Evolutionary conservation across 805 yeast species (phyloP), one percentile per base, ranked within the genome.

Genomic region (Starmerella asiatica): DNA sequence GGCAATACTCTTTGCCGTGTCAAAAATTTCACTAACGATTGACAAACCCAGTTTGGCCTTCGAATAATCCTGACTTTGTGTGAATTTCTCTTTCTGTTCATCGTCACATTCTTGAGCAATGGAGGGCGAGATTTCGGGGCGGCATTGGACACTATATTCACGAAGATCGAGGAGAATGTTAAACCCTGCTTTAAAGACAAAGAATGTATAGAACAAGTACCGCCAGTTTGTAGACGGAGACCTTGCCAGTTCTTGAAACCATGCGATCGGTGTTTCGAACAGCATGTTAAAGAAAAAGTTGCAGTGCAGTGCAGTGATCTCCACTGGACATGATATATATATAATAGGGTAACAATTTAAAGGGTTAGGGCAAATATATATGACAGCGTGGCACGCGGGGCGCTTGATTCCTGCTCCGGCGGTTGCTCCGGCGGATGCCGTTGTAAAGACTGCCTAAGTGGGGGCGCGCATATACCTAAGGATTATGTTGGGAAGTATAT

Each of bases 1-100:
- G 7, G 68, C 68, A 32, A 76, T 52, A 52, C 77, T 79, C 55
- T 77, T 72, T 12, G 70, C 48, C 31, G 78, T 61, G 3, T 69
- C 60, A 52, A 67, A 69, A 12, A 71, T 49, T 21, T 73, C 70
- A 21, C 71, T 58, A 37, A 79, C 58, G 36, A 82, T 64, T 1
- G 77, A 68, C 56, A 84, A 83, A 49, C 65, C 65, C 39, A 84
- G 71, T 58, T 86, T 86, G 14, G 94, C 81, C 21, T 78, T 63
- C 7, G 34, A 5, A 57, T 88, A 91, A 21, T 68, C 71, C 53
- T 81, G 84, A 1, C 93, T 73, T 56, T 83, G 79, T 41, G 67
- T 65, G 50, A 81, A 81, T 5, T 88, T 81, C 38, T 79, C 80
- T 30, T 71, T 67, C 38, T 79, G 75, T 39, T 86, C 73, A 29